phyloP scores from a whole-genome alignment of 2,329 filamentous ascomycete genomes.

The Emmonsiellopsis sp. region DNA sequence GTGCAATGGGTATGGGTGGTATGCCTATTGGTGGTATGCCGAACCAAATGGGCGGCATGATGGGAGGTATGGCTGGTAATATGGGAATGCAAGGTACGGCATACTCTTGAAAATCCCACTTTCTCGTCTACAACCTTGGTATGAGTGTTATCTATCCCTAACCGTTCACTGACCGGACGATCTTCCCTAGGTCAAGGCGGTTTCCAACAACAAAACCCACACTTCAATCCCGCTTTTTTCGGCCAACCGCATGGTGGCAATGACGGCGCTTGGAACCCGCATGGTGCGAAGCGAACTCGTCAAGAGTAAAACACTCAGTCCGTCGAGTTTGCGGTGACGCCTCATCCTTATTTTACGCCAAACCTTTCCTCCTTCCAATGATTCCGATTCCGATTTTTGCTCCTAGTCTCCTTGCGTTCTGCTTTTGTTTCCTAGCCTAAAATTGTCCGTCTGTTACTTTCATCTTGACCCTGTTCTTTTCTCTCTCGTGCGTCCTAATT shows the following conservation, averaged over 20 bases:
- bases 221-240: constrained; percentile 70
- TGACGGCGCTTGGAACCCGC: constrained; percentile 67
- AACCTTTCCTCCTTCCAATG: not conserved
- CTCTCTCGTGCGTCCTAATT: not conserved
- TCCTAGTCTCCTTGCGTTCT: not conserved
- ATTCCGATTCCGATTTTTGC: not conserved
- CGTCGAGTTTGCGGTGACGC: too few species aligned
- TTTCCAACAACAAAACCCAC: constrained; percentile 60
- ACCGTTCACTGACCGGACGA: not conserved
- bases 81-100: constrained; percentile 43
- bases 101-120: too few species aligned
- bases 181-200: constrained; percentile 34
- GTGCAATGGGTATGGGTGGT: constrained; percentile 44
- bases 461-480: not conserved
- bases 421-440: not conserved
- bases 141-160: not conserved
- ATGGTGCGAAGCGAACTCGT: constrained; percentile 69
- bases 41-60: constrained; percentile 24
- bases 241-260: constrained; percentile 40
- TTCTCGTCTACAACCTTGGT: not conserved
- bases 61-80: constrained; percentile 38
- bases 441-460: not conserved
- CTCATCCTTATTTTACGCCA: not conserved
- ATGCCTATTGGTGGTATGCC: constrained; percentile 50
- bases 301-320: constrained; percentile 46